A percentile compares a stretch with the other conserved stretches of the same genome.
phyloP scores from a whole-genome alignment of 306 rosid genomes.

The Vigna unguiculata region DNA sequence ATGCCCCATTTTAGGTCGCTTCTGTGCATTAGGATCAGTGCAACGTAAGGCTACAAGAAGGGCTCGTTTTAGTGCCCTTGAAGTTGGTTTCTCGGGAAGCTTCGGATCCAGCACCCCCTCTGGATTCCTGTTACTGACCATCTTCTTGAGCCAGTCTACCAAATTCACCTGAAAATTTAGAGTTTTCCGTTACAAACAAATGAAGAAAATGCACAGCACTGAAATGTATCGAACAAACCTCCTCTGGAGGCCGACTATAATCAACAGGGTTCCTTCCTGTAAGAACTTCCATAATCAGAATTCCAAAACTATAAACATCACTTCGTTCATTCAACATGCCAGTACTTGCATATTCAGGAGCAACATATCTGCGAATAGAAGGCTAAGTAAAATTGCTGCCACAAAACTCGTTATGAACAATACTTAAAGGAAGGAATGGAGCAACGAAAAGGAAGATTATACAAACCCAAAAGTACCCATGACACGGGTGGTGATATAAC shows the following conservation, averaged over 20 bases:
- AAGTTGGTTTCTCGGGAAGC: conserved; percentile 77
- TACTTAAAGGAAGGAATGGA: background rate
- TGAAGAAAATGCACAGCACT: conserved; percentile 1
- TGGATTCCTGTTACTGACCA: conserved; percentile 77
- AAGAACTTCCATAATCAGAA: conserved; percentile 90
- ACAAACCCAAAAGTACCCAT: conserved; percentile 96
- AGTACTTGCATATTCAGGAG: conserved; percentile 94
- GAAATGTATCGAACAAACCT: conserved; percentile 63
- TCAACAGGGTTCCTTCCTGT: conserved; percentile 95
- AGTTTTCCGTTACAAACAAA: conserved; percentile 25
- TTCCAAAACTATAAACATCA: conserved; percentile 86
- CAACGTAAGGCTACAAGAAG: conserved; percentile 92
- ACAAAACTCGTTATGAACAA: background rate
- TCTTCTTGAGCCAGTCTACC: conserved; percentile 91
- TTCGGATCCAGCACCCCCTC: conserved; percentile 88
- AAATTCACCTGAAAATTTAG: conserved; percentile 71
- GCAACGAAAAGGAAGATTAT: conserved; percentile 10
- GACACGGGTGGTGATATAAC: conserved; percentile 88
- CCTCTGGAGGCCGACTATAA: conserved; percentile 74
- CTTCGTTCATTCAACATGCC: conserved; percentile 94
- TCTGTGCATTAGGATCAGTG: conserved; percentile 80
- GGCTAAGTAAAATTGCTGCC: background rate
- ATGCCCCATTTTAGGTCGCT: conserved; percentile 91
- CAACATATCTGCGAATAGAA: conserved; percentile 74
- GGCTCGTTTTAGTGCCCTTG: conserved; percentile 80